phyloP scores from a whole-genome alignment of 1,284 basidiomycete genomes.

The Ceratobasidium sp. region DNA sequence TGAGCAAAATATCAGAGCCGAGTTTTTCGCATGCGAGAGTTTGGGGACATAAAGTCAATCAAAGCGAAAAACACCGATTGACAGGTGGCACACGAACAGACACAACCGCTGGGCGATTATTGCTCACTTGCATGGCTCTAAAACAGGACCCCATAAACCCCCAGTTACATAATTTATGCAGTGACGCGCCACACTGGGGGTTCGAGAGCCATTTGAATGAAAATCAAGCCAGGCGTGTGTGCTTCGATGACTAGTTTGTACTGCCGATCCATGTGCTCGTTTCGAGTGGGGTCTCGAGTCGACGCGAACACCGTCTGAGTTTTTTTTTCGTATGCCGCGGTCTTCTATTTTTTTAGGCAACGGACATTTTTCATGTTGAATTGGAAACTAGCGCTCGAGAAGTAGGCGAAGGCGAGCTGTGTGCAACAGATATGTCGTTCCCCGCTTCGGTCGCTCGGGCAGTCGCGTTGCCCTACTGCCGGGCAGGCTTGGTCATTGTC shows the following conservation, averaged over 20 bases:
- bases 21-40: too few species aligned
- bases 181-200: neutral
- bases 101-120: neutral
- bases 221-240: neutral
- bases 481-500: neutral
- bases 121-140: neutral
- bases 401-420: neutral
- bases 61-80: neutral
- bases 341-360: neutral
- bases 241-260: neutral
- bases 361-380: slow-evolving; percentile 1
- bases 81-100: too few species aligned
- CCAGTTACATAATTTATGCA: too few species aligned
- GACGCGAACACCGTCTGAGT: neutral
- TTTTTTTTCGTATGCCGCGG: slow-evolving; percentile 1
- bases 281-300: neutral
- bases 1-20: too few species aligned
- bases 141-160: neutral
- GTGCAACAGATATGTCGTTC: too few species aligned
- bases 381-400: slow-evolving; percentile 24
- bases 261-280: slow-evolving; percentile 1
- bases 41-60: neutral
- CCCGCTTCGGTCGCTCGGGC: too few species aligned
- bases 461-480: too few species aligned
- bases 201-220: neutral